Conservation (phyloP, 2,329 filamentous ascomycete genomes). For the Bipolaris zeicola region DNA sequence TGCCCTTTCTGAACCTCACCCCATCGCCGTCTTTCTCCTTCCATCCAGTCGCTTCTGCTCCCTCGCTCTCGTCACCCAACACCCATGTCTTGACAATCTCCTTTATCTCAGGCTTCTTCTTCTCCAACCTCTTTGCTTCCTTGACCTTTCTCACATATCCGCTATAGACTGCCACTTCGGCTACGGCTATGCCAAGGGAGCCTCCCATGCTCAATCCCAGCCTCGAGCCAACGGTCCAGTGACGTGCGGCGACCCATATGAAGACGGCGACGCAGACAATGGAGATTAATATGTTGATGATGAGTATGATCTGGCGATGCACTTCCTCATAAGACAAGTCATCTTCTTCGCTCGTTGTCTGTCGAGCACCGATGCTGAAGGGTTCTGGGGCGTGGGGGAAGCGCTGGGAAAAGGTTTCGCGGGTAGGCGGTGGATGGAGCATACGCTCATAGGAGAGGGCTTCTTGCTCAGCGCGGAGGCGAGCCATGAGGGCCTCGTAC, state of each 20-base stretch:
- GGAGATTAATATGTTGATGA: slow-evolving; percentile 88
- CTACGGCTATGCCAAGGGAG: slow-evolving; percentile 70
- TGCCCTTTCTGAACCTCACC: slow-evolving; percentile 52
- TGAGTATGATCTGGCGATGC: slow-evolving; percentile 79
- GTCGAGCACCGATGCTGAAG: slow-evolving; percentile 48
- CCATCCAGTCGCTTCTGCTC: slow-evolving; percentile 14
- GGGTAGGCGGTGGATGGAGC: slow-evolving; percentile 63
- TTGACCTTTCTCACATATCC: slow-evolving; percentile 75
- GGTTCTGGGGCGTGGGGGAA: slow-evolving; percentile 60
- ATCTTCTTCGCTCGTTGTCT: slow-evolving; percentile 58
- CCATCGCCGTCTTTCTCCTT: slow-evolving; percentile 39
- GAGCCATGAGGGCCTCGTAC: slow-evolving; percentile 86
- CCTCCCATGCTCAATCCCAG: slow-evolving; percentile 74
- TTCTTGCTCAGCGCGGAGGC: slow-evolving; percentile 82
- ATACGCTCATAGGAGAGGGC: slow-evolving; percentile 81
- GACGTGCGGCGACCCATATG: slow-evolving; percentile 76
- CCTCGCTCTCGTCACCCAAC: slow-evolving; percentile 40
- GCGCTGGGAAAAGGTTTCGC: slow-evolving; percentile 65
- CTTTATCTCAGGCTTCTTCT: slow-evolving; percentile 66
- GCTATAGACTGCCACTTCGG: slow-evolving; percentile 77
- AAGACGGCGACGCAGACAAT: slow-evolving; percentile 78
- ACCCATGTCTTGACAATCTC: slow-evolving; percentile 76
- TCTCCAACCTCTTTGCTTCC: slow-evolving; percentile 69
- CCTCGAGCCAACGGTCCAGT: slow-evolving; percentile 74
- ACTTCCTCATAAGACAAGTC: slow-evolving; percentile 73